A percentile compares a stretch with the other conserved stretches of the same genome.
phyloP scores from a whole-genome alignment of 2,329 filamentous ascomycete genomes.

The Fusarium robinianum region DNA sequence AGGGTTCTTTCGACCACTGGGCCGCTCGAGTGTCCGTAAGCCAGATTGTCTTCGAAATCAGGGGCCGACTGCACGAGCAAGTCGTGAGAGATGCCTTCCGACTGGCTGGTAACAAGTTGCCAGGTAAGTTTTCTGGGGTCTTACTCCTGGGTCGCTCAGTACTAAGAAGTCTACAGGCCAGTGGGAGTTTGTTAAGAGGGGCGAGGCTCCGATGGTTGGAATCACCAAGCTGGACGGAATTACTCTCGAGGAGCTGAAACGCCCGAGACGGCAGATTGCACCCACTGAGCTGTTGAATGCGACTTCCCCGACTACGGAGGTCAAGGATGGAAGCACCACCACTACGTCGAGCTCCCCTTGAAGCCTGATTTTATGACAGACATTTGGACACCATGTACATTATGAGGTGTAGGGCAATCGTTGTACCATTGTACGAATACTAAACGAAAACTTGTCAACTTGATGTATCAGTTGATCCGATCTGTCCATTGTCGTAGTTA shows the following conservation, averaged over 20 bases:
- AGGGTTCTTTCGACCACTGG: slow-evolving; percentile 97
- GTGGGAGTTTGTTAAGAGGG: slow-evolving; percentile 94
- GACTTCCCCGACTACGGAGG: slow-evolving; percentile 40
- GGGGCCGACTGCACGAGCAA: slow-evolving; percentile 91
- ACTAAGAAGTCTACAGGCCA: slow-evolving; percentile 57
- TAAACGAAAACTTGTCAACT: slow-evolving; percentile 18
- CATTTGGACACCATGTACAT: slow-evolving; percentile 30
- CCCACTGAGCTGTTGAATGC: slow-evolving; percentile 45
- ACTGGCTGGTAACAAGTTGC: slow-evolving; percentile 91
- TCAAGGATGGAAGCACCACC: slow-evolving; percentile 41
- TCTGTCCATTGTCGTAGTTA: too few relatives aligned
- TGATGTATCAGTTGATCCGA: too few relatives aligned
- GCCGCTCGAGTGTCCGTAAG: slow-evolving; percentile 87
- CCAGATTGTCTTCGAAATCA: slow-evolving; percentile 90
- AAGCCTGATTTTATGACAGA: slow-evolving; percentile 13
- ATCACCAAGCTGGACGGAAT: slow-evolving; percentile 88
- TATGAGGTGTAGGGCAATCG: slow-evolving; percentile 31
- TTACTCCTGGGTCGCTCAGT: not conserved
- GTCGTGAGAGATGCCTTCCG: slow-evolving; percentile 92
- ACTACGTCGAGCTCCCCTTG: slow-evolving; percentile 40
- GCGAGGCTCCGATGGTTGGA: slow-evolving; percentile 86
- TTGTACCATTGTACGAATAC: slow-evolving; percentile 36
- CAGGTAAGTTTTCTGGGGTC: slow-evolving; percentile 65
- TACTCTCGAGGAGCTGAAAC: slow-evolving; percentile 81
- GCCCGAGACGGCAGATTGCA: slow-evolving; percentile 71